Conservation (phyloP, 768 basidiomycete genomes). For the Panaeolus papilionaceus region DNA sequence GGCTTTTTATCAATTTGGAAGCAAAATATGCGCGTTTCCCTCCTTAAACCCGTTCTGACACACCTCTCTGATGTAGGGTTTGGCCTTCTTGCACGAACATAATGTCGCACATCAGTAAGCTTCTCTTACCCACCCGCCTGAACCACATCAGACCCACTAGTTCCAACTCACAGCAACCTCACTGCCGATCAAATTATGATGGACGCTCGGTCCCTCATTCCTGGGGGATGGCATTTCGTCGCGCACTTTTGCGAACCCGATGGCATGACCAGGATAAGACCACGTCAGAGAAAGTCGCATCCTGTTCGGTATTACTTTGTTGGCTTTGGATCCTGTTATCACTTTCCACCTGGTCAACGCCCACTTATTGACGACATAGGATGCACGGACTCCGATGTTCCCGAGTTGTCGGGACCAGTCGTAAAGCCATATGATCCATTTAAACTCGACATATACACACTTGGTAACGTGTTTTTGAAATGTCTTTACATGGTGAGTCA, state of each 20-base stretch:
- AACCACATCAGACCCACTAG: background rate
- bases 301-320: slow-evolving; percentile 47
- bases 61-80: slow-evolving; percentile 29
- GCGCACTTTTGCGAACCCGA: slow-evolving; percentile 36
- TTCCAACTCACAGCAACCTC: slow-evolving; percentile 31
- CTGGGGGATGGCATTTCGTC: slow-evolving; percentile 42
- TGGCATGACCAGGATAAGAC: slow-evolving; percentile 33
- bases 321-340: slow-evolving; percentile 38
- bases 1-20: background rate
- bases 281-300: slow-evolving; percentile 37
- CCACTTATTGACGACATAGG: slow-evolving; percentile 31
- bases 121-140: slow-evolving; percentile 5
- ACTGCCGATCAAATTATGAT: slow-evolving; percentile 44
- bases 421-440: slow-evolving; percentile 33
- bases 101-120: slow-evolving; percentile 38
- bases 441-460: slow-evolving; percentile 38
- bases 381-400: slow-evolving; percentile 32
- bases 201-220: slow-evolving; percentile 38
- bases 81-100: slow-evolving; percentile 39
- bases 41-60: slow-evolving; percentile 20
- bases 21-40: background rate
- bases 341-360: slow-evolving; percentile 26
- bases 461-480: slow-evolving; percentile 35
- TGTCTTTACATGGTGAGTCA: slow-evolving; percentile 32
- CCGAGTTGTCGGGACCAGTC: slow-evolving; percentile 28